phyloP scores from a whole-genome alignment of 257 asterid species.

The Capsicum baccatum region DNA sequence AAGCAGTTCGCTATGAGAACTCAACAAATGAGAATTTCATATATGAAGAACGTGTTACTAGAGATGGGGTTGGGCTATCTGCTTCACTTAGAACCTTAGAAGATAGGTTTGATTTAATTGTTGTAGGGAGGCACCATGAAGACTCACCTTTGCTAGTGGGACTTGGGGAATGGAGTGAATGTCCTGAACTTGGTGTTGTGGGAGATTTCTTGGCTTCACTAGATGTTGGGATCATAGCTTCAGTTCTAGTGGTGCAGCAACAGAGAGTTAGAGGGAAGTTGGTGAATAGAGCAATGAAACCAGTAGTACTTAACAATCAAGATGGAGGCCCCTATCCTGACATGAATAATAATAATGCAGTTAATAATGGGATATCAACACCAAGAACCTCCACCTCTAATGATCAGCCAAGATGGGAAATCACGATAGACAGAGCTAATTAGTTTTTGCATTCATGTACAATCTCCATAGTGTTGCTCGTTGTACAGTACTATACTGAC shows the following conservation, averaged over 20 bases:
- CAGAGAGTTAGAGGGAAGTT: constrained; percentile 59
- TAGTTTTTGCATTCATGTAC: constrained; percentile 27
- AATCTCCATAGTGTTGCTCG: neutral
- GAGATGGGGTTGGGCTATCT: constrained; percentile 71
- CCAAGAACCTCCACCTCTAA: neutral
- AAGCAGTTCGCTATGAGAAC: constrained; percentile 63
- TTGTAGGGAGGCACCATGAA: constrained; percentile 69
- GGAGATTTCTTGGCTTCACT: constrained; percentile 74
- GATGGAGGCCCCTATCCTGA: constrained; percentile 32
- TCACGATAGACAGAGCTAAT: constrained; percentile 37
- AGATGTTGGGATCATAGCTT: constrained; percentile 62
- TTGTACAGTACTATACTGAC: constrained; percentile 9
- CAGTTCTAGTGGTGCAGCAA: constrained; percentile 84
- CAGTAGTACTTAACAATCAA: constrained; percentile 46
- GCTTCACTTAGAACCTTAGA: constrained; percentile 52
- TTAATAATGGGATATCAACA: neutral
- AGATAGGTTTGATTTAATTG: constrained; percentile 53
- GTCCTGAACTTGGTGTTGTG: constrained; percentile 82
- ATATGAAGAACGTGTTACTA: constrained; percentile 74
- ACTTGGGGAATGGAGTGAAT: constrained; percentile 81
- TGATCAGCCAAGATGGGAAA: constrained; percentile 39
- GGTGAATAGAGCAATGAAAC: constrained; percentile 42
- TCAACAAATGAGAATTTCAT: constrained; percentile 55
- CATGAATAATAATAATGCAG: constrained; percentile 24
- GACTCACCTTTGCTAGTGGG: constrained; percentile 66